Evolutionary conservation across 225 moss, liverwort and hornwort species (phyloP).

Genomic region (Climacium dendroides): DNA sequence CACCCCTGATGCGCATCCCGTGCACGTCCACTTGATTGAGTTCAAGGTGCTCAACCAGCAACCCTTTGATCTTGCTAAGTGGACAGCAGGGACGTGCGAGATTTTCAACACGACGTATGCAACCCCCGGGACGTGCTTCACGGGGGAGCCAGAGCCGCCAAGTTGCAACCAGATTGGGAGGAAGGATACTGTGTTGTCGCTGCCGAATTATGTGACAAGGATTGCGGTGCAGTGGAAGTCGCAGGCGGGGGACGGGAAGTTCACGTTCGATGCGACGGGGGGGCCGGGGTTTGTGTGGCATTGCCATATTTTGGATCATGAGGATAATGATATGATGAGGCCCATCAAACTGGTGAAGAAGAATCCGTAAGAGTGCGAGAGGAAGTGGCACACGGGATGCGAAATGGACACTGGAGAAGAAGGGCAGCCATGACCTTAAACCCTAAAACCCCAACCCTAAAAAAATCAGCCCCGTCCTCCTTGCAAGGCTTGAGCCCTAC

Average conservation of each 20-base stretch:
- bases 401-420: not conserved
- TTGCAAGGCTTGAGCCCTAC: no score
- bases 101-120: slow-evolving; percentile 2
- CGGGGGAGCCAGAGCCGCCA: not conserved
- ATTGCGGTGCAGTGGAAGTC: slow-evolving; percentile 33
- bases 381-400: not conserved
- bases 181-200: slow-evolving; percentile 45
- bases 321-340: slow-evolving; percentile 12
- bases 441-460: no score
- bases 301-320: slow-evolving; percentile 7
- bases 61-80: not conserved
- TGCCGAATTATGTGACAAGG: slow-evolving; percentile 34
- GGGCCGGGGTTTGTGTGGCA: slow-evolving; percentile 6
- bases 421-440: not conserved
- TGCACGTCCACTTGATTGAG: slow-evolving; percentile 39
- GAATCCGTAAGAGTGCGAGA: not conserved
- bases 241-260: not conserved
- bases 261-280: not conserved
- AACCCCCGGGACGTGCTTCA: slow-evolving; percentile 11
- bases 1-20: slow-evolving; percentile 44
- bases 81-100: not conserved
- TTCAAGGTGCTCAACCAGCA: slow-evolving; percentile 36
- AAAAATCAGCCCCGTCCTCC: not conserved
- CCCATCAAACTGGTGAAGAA: not conserved
- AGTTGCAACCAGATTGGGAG: slow-evolving; percentile 28